A percentile compares a stretch with the other conserved stretches of the same genome.
These are phyloP conservation scores for Bertia moriformis DNA, from an alignment of 2,329 filamentous ascomycete genomes.

Conservation along the genomic window DNA sequence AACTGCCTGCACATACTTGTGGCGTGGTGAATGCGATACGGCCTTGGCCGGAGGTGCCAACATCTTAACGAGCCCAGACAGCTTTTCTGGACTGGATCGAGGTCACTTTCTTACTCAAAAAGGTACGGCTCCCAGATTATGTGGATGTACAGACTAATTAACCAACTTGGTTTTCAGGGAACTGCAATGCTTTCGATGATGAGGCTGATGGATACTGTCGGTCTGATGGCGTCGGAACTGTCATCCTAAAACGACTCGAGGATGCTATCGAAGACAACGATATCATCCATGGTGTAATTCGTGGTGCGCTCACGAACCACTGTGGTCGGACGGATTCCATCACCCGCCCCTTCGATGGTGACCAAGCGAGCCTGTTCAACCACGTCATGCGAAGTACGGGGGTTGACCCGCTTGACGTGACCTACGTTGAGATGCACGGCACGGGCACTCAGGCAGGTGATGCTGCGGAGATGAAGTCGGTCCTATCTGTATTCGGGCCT, in stretches of 20 bases:
- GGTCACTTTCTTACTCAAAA: slow-evolving; percentile 45
- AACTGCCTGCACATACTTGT: slow-evolving; percentile 39
- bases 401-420: slow-evolving; percentile 33
- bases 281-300: slow-evolving; percentile 9
- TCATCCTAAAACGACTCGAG: slow-evolving; percentile 33
- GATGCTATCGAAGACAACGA: slow-evolving; percentile 31
- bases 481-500: slow-evolving; percentile 41
- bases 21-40: slow-evolving; percentile 50
- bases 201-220: slow-evolving; percentile 39
- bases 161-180: too few relatives aligned
- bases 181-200: slow-evolving; percentile 30
- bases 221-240: slow-evolving; percentile 27
- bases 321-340: slow-evolving; percentile 23
- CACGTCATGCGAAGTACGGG: slow-evolving; percentile 18
- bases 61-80: slow-evolving; percentile 51
- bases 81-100: slow-evolving; percentile 45
- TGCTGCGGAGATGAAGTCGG: slow-evolving; percentile 48
- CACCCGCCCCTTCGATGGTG: slow-evolving; percentile 21
- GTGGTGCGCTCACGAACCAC: slow-evolving; percentile 23
- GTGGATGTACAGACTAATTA: slow-evolving; percentile 10
- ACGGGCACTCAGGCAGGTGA: slow-evolving; percentile 59
- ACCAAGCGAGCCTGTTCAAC: slow-evolving; percentile 18
- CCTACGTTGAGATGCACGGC: slow-evolving; percentile 57
- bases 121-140: too few relatives aligned
- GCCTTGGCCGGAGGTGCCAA: slow-evolving; percentile 53